A percentile compares a stretch with the other conserved stretches of the same genome.
These are phyloP conservation scores for Termitomyces sp. DNA, from an alignment of 768 basidiomycete genomes.

Conservation along the genomic window DNA sequence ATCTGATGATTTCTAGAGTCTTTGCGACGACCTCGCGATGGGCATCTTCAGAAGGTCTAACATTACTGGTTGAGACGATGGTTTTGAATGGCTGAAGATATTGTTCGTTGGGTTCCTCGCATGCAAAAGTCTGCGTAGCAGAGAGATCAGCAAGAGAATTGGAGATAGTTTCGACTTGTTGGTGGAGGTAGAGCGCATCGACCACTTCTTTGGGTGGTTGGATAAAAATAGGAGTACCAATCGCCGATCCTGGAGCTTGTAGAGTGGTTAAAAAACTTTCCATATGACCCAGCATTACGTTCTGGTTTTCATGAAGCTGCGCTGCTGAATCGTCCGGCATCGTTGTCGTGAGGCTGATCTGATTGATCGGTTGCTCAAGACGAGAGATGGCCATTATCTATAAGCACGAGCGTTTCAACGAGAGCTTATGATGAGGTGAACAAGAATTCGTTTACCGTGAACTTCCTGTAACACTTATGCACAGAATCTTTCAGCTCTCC, in stretches of 20 bases:
- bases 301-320: constrained; percentile 7
- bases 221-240: neutral
- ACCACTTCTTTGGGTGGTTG: constrained; percentile 4
- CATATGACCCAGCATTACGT: constrained; percentile 4
- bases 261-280: constrained; percentile 8
- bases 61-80: neutral
- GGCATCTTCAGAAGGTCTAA: neutral
- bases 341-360: constrained; percentile 2
- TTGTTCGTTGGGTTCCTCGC: constrained; percentile 3
- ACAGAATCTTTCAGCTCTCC: constrained; percentile 6
- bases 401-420: neutral
- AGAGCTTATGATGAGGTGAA: neutral
- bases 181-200: constrained; percentile 10
- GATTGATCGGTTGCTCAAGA: constrained; percentile 6
- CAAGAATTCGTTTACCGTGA: constrained; percentile 8
- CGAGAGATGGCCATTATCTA: constrained; percentile 12
- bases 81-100: constrained; percentile 9
- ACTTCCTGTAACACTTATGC: constrained; percentile 12
- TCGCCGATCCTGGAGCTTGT: neutral
- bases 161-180: constrained; percentile 10
- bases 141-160: constrained; percentile 8
- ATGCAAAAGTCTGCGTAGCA: constrained; percentile 1
- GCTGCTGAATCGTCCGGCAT: neutral
- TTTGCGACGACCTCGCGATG: constrained; percentile 10
- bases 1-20: constrained; percentile 6